phyloP scores from a whole-genome alignment of 345 rosid species.

The Hypericum androsaemum region DNA sequence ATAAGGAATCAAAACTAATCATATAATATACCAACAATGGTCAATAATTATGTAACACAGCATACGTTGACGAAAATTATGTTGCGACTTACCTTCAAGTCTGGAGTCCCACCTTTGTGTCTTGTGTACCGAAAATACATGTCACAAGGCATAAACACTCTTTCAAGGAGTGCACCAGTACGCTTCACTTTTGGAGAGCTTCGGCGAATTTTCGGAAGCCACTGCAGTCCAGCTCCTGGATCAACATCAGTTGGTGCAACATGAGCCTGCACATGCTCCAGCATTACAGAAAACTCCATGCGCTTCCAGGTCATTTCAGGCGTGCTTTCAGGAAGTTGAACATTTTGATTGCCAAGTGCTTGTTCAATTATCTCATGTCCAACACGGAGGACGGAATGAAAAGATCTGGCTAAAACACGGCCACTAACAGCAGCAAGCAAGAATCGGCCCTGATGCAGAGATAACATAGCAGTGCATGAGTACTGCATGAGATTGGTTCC shows the following conservation, averaged over 20 bases:
- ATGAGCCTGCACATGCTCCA: constrained; percentile 97
- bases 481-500: not conserved
- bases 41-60: no score
- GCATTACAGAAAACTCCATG: constrained; percentile 87
- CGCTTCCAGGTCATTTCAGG: constrained; percentile 95
- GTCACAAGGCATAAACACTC: constrained; percentile 98
- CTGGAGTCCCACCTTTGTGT: constrained; percentile 96
- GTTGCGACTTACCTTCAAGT: constrained; percentile 58
- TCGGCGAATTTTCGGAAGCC: constrained; percentile 88
- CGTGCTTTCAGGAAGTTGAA: constrained; percentile 54
- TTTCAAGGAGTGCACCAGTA: constrained; percentile 94
- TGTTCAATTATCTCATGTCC: constrained; percentile 83
- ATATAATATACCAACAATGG: no score
- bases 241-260: constrained; percentile 99
- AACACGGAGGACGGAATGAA: constrained; percentile 79
- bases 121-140: constrained; percentile 93
- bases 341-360: constrained; percentile 65
- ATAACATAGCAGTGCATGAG: not conserved
- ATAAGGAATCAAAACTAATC: no score
- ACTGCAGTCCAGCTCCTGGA: constrained; percentile 98
- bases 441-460: constrained; percentile 69
- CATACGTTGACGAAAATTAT: constrained; percentile 3
- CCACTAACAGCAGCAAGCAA: constrained; percentile 97
- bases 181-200: constrained; percentile 92
- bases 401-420: constrained; percentile 87